Evolutionary conservation across 768 basidiomycete genomes (phyloP), one percentile per base, ranked within the genome.

Genomic region (Vararia minispora): DNA sequence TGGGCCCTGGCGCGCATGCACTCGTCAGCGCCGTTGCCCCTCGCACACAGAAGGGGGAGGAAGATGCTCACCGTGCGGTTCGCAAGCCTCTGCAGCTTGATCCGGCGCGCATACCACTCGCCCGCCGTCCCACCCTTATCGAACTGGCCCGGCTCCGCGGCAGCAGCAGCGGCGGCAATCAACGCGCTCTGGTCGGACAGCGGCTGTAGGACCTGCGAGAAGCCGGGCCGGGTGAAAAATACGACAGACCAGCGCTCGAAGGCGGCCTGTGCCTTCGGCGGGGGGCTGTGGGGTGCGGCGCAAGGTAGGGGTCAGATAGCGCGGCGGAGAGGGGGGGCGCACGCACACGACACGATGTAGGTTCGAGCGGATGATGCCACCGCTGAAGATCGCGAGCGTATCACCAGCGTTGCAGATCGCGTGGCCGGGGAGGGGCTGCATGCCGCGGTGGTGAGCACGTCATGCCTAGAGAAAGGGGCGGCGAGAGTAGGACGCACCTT

Each of bases 241-340:
- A 78, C 79, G 9, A 81, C 57, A 4, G 79, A 83, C 71, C 74
- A 81, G 7, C 80, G 65, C 24, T 71, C 70, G 22, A 63, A 53
- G 6, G 60, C 52, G 2, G 58, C 58, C 53, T 85, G 81, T 3
- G 55, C 45, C 6, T 74, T 71, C 0, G 80, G 79, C 0, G 81
- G 74, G 10, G 76, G 68, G 0, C 49, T 53, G 29, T 23, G 27
- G 9, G 30, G 10, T 16, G 21, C 26, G 28, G n/a, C 2, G 25
- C 2, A 13, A 8, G n/a, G 8, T 2, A 6, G 31, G 9, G 5
- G 11, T 14, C 29, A n/a, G 11, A 33, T 7, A 9, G 9, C 12
- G 6, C 11, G 6, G 4, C 18, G 6, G 7, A 22, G 10, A 24
- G 13, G 2, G 3, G 37, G 38, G 38, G 40, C 21, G 22, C 30